Conservation (phyloP, 73 alveolate species). For the Tetrahymena elliotti region DNA sequence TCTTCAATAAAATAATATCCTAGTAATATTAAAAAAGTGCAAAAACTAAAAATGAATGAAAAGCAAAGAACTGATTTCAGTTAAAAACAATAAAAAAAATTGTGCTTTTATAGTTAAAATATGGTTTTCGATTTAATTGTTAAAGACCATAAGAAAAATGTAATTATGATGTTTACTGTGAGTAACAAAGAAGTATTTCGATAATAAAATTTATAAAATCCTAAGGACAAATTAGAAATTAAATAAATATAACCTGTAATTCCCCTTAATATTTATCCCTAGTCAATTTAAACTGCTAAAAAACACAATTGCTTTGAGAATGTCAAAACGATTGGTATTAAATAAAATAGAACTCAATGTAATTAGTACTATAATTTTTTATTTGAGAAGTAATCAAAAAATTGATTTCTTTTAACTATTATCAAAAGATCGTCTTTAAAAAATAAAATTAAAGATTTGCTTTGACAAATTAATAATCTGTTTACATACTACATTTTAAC, state of each 20-base stretch:
- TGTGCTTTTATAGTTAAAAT: not conserved
- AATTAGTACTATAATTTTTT: not conserved
- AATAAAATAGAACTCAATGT: not conserved
- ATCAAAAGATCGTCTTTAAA: no score
- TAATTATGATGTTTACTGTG: not conserved
- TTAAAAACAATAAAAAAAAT: no score
- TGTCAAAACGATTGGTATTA: not conserved
- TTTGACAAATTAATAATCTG: not conserved
- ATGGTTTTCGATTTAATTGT: not conserved
- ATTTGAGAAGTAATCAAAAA: not conserved
- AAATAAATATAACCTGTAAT: not conserved
- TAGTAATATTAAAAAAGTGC: not conserved
- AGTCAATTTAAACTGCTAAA: not conserved
- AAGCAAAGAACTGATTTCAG: not conserved
- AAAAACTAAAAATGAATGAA: not conserved
- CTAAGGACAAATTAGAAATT: not conserved
- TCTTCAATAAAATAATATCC: not conserved
- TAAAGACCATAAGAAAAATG: not conserved
- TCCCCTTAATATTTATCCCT: not conserved
- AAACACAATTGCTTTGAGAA: not conserved
- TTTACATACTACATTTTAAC: not conserved
- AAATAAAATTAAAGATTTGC: no score
- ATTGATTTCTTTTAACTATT: not conserved
- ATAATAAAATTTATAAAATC: not conserved
- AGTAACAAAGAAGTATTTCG: not conserved